Evolutionary conservation across 192 early-diverging fungal species (phyloP).

Genomic region (Haplosporangium gracile): DNA sequence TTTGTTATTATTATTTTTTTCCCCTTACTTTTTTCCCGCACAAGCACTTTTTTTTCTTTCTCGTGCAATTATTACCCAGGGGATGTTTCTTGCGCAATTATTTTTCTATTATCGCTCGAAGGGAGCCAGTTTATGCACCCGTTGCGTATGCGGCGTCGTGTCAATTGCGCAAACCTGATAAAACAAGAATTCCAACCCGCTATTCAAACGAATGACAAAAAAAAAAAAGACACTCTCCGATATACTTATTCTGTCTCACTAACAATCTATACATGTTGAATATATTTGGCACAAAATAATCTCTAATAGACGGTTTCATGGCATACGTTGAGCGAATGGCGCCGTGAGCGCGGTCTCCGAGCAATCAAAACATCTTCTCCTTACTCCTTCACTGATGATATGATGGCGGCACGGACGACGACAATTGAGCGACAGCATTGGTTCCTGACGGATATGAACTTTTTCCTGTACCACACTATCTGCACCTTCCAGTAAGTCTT

Average conservation of each 20-base stretch:
- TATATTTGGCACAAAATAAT: not conserved
- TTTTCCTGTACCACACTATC: constrained; percentile 55
- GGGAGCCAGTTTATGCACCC: not conserved
- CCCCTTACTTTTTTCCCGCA: not conserved
- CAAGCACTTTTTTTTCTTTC: not conserved
- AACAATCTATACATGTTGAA: not conserved
- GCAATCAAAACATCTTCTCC: not conserved
- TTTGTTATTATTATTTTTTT: not conserved
- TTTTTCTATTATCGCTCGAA: not conserved
- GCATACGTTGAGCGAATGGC: constrained; percentile 56
- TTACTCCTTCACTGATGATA: not conserved
- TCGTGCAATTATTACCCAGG: not conserved
- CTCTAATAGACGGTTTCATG: constrained; percentile 36
- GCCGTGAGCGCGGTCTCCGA: constrained; percentile 30
- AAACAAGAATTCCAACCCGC: not conserved
- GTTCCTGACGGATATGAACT: constrained; percentile 52
- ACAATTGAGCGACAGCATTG: constrained; percentile 46
- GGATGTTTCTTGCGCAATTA: not conserved
- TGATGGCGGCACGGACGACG: not conserved
- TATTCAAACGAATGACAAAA: not conserved
- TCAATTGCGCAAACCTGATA: not conserved
- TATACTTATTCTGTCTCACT: not conserved
- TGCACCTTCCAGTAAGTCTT: constrained; percentile 54
- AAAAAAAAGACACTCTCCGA: constrained; percentile 14
- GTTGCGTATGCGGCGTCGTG: not conserved